Evolutionary conservation across 2,329 filamentous ascomycete genomes (phyloP).

Genomic region (Fusarium sarcochroum): DNA sequence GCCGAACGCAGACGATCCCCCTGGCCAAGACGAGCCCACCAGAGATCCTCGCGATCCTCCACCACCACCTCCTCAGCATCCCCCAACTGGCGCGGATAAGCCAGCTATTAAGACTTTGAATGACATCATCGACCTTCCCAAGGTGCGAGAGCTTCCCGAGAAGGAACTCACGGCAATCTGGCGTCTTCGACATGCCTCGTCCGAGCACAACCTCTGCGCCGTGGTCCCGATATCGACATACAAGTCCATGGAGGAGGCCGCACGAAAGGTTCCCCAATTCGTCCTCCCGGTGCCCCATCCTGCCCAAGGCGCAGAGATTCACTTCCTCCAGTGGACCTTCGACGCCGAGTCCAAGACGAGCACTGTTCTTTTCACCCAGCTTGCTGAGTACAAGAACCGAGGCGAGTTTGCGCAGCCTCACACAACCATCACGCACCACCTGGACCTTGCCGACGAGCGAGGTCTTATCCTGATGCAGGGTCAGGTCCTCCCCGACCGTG

Average conservation of each 20-base stretch:
- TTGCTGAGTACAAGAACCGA: conserved; percentile 92
- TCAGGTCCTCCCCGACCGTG: conserved; percentile 79
- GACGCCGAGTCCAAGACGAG: conserved; percentile 74
- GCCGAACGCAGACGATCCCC: conserved; percentile 53
- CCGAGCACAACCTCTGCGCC: conserved; percentile 85
- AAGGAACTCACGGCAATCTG: conserved; percentile 91
- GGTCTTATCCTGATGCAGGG: conserved; percentile 91
- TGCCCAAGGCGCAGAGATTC: conserved; percentile 84
- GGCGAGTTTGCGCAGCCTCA: conserved; percentile 93
- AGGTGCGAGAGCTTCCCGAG: conserved; percentile 78
- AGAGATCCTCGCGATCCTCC: conserved; percentile 29
- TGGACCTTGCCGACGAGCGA: conserved; percentile 81
- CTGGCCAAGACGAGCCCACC: conserved; percentile 38
- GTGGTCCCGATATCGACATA: conserved; percentile 83
- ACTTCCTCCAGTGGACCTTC: conserved; percentile 97
- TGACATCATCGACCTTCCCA: conserved; percentile 80
- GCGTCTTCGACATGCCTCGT: conserved; percentile 86
- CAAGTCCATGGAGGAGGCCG: conserved; percentile 76
- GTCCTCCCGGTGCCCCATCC: conserved; percentile 86
- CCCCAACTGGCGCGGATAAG: conserved; percentile 43
- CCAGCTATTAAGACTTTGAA: conserved; percentile 62
- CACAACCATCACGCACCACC: conserved; percentile 92
- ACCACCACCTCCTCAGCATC: conserved; percentile 19
- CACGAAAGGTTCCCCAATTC: conserved; percentile 85
- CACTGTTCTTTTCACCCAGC: conserved; percentile 91